Base-by-base conservation (phyloP, 2,329 filamentous ascomycete species). In the Clathrospora elynae region DNA sequence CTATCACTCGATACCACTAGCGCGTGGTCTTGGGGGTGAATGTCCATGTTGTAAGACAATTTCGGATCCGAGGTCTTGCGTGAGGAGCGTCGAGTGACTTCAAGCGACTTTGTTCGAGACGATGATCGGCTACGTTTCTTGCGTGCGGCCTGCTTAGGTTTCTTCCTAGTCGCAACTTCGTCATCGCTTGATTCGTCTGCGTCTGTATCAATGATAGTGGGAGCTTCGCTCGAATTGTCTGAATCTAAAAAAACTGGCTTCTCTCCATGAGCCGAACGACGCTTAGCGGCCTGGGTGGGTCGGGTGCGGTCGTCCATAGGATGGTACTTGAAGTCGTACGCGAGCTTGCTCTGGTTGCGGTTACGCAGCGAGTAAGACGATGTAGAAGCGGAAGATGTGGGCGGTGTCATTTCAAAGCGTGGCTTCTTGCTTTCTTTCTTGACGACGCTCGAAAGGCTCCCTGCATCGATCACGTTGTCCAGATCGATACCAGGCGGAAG, bases 311-410 rank as follows among this genome's bases (percentile, higher is more conserved):
- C 64, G 26, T 69, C 66, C 55, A 69, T 58, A 2, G 64, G 66
- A 39, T 69, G 66, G 24, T 66, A 69, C 38, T 57, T 63, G 14
- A 62, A 46, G 24, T 68, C 59, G 41, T 68, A 68, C 5, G 49
- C 32, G 4, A 67, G 56, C 22, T 57, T 54, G 17, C 42, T 55
- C 12, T 40, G 42, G 4, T 37, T 55, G 7, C 53, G 50, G 14
- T 41, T 38, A 22, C 50, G 53, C 7, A 54, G 22, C 2, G 34
- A 29, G 34, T 58, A 55, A 0, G 47, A 48, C 1, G 49, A 53
- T 2, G 42, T 24, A 3, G 52, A 35, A 14, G 18, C 19, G 3
- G 49, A 51, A 2, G 53, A 52, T 8, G 33, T 33, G 6, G 51
- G 26, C 3, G 35, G 37, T 8, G 24, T 43, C 19, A 33, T 17